These are phyloP conservation scores for Ascochyta viciae-villosae DNA, from an alignment of 2,329 filamentous ascomycete genomes.

Conservation along the genomic window DNA sequence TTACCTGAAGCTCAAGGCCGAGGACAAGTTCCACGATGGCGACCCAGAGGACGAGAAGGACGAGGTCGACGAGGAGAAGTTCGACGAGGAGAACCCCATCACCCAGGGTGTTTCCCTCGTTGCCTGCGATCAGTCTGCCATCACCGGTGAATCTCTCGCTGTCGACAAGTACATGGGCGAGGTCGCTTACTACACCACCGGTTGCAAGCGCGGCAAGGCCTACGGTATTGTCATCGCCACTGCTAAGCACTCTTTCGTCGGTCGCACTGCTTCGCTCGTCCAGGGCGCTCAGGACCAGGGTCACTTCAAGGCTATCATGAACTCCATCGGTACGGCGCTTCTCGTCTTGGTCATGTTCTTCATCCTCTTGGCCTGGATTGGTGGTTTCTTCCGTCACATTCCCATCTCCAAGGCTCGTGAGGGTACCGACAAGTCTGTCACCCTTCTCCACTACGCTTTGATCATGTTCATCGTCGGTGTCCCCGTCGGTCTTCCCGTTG, in stretches of 20 bases:
- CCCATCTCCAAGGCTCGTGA: conserved; percentile 65
- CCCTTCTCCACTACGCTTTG: conserved; percentile 59
- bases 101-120: conserved; percentile 71
- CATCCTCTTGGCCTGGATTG: conserved; percentile 78
- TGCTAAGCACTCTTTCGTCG: conserved; percentile 77
- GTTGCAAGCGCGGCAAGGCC: conserved; percentile 81
- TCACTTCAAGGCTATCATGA: conserved; percentile 75
- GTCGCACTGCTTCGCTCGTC: conserved; percentile 75
- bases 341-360: conserved; percentile 80
- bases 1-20: conserved; percentile 68
- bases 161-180: conserved; percentile 83
- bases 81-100: conserved; percentile 59
- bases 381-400: conserved; percentile 77
- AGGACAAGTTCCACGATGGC: conserved; percentile 61
- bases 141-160: conserved; percentile 80
- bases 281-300: conserved; percentile 78
- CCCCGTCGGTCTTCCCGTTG: conserved; percentile 77
- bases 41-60: conserved; percentile 68
- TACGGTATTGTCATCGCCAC: conserved; percentile 72
- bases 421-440: conserved; percentile 61
- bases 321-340: conserved; percentile 77
- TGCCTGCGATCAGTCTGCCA: conserved; percentile 79
- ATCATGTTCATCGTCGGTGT: conserved; percentile 76
- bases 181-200: conserved; percentile 78
- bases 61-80: conserved; percentile 66